phyloP scores from a whole-genome alignment of 23 red algal species.

The Pyropia haitanensis region DNA sequence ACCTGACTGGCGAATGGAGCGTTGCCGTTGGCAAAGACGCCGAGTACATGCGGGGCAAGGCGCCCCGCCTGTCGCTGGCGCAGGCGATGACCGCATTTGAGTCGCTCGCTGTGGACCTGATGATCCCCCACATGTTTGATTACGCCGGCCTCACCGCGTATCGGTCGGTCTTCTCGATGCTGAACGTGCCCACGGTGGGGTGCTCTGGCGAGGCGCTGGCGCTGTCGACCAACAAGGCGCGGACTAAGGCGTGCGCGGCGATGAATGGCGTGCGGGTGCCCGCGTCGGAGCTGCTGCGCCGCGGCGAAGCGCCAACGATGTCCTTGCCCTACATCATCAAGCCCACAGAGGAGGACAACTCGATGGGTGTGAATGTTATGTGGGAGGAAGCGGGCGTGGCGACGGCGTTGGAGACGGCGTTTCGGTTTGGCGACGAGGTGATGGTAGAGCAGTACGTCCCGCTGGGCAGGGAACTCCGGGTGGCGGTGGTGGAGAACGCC shows the following conservation, averaged over 20 bases:
- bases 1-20: conserved; percentile 26
- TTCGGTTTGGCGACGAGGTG: conserved; percentile 43
- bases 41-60: not conserved
- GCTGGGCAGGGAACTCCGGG: conserved; percentile 37
- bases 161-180: conserved; percentile 18
- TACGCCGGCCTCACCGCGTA: conserved; percentile 55
- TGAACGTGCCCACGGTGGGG: conserved; percentile 31
- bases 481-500: conserved; percentile 25
- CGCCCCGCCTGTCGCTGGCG: conserved; percentile 16
- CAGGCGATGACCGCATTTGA: conserved; percentile 28
- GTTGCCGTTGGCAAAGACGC: conserved; percentile 1
- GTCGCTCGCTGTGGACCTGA: conserved; percentile 16
- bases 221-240: conserved; percentile 47
- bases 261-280: conserved; percentile 33
- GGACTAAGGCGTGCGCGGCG: conserved; percentile 31
- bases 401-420: conserved; percentile 14
- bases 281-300: conserved; percentile 21
- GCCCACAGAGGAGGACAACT: conserved; percentile 63
- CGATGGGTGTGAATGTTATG: conserved; percentile 32
- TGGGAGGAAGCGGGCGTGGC: conserved; percentile 2
- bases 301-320: conserved; percentile 17
- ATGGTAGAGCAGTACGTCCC: conserved; percentile 45
- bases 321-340: conserved; percentile 31
- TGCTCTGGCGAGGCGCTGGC: conserved; percentile 45
- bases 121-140: conserved; percentile 59